Base-by-base conservation (phyloP, 768 basidiomycete species). In the Lyophyllum shimeji region DNA sequence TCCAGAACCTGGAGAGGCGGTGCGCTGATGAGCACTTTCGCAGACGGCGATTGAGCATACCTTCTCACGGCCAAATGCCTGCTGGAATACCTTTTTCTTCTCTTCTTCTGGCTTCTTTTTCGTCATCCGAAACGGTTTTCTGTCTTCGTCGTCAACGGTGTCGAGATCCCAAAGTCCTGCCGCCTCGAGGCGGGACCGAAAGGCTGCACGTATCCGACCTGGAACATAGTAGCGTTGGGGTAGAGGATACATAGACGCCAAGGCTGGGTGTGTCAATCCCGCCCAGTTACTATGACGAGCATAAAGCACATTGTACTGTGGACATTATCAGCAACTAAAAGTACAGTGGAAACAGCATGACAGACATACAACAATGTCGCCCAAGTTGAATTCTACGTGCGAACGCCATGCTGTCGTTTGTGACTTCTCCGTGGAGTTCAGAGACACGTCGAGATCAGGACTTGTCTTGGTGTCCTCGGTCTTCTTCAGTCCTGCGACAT, bases 141-240 rank as follows among this genome's bases (percentile, higher is more conserved):
- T 79, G 29, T 78, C 71, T 54, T 78, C 69, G 55, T 78, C 76
- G 34, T 77, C 72, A 40, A 76, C 74, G 1, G 65, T 69, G 12
- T 75, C 68, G 6, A 73, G 57, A 60, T 69, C 74, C 89, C 90
- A 91, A 21, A 92, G 65, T 9, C 84, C 87, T 24, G 79, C 78
- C 7, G 78, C 78, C 65, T 87, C 82, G 33, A 93, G 71, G 13
- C 87, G 80, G 12, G 80, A 73, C 51, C 70, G 77, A 60, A 86
- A 81, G 17, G 76, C 66, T 24, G 79, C 74, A 37, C 89, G 81
- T 29, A 92, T 78, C 17, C 89, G 80, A 5, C 67, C 64, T 0
- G 90, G 86, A 7, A 89, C 81, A 63, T 87, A 93, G 65, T 90
- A 93, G 8, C 83, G 79, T 62, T 89, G 87, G 0, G 89, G 90